phyloP scores from a whole-genome alignment of 208 protist genomes.

The Trichomonas vaginalis region DNA sequence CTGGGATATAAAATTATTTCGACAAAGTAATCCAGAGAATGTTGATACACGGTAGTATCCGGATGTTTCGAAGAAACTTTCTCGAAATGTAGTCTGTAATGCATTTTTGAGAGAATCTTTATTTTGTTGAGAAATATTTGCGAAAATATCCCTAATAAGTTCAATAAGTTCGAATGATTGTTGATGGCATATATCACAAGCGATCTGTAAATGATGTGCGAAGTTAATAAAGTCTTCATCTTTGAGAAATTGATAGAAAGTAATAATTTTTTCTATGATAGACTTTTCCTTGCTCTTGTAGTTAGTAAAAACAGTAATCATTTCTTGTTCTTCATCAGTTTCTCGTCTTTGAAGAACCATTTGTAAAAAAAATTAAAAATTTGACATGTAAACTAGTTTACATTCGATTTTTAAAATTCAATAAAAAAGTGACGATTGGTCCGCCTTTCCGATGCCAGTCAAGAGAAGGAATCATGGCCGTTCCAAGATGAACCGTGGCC shows the following conservation, averaged over 20 bases:
- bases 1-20: background rate
- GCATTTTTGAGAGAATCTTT: background rate
- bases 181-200: background rate
- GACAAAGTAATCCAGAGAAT: background rate
- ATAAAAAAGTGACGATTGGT: background rate
- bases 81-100: background rate
- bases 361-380: no score
- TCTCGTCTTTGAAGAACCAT: background rate
- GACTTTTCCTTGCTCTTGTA: background rate
- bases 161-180: background rate
- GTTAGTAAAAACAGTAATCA: background rate
- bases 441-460: slow-evolving; percentile 24
- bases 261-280: background rate
- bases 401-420: no score
- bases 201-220: background rate
- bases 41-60: background rate
- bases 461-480: slow-evolving; percentile 36
- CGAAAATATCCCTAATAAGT: background rate
- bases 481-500: slow-evolving; percentile 27
- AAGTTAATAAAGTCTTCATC: background rate
- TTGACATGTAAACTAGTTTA: no score
- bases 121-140: background rate
- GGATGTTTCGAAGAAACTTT: background rate
- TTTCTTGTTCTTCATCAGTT: background rate
- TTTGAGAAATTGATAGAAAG: background rate